Evolutionary conservation across 352 stramenopile species (phyloP).

Genomic region (Phytophthora multivora): DNA sequence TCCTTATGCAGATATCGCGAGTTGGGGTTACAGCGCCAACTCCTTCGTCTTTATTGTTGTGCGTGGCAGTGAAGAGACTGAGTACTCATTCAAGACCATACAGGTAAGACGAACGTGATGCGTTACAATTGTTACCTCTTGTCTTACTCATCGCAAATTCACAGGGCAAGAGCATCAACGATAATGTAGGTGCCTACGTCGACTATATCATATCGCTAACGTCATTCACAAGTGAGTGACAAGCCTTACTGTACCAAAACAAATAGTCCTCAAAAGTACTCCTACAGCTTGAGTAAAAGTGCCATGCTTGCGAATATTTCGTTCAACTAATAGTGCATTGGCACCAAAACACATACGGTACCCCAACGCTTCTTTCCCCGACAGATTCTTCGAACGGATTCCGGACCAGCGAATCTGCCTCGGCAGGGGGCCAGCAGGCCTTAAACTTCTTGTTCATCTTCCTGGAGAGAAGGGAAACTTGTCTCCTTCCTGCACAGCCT

Average conservation of each 20-base stretch:
- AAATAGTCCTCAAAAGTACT: no score
- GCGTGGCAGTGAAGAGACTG: constrained; percentile 33
- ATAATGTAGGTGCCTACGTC: constrained; percentile 58
- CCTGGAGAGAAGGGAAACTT: constrained; percentile 51
- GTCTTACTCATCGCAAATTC: constrained; percentile 1
- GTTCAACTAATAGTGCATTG: constrained; percentile 61
- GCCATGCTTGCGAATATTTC: neutral
- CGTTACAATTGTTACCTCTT: neutral
- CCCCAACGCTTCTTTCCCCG: neutral
- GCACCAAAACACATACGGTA: constrained; percentile 61
- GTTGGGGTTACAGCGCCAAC: constrained; percentile 78
- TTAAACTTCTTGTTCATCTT: constrained; percentile 60
- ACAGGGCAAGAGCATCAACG: constrained; percentile 63
- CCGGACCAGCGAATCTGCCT: constrained; percentile 26
- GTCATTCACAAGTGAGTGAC: constrained; percentile 9
- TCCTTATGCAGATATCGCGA: constrained; percentile 71
- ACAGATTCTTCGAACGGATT: constrained; percentile 46
- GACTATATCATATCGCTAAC: constrained; percentile 50
- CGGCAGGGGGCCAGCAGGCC: constrained; percentile 33
- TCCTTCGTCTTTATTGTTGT: constrained; percentile 81
- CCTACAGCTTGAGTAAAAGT: no score
- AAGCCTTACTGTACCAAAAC: no score
- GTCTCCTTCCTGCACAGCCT: constrained; percentile 2
- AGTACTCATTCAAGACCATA: constrained; percentile 59
- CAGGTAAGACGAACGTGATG: constrained; percentile 26